Percentiles rank a stretch among this genome's conserved stretches.
These are phyloP conservation scores for Clonostachys sp. DNA, from an alignment of 2,329 filamentous ascomycete genomes.

Conservation along the genomic window DNA sequence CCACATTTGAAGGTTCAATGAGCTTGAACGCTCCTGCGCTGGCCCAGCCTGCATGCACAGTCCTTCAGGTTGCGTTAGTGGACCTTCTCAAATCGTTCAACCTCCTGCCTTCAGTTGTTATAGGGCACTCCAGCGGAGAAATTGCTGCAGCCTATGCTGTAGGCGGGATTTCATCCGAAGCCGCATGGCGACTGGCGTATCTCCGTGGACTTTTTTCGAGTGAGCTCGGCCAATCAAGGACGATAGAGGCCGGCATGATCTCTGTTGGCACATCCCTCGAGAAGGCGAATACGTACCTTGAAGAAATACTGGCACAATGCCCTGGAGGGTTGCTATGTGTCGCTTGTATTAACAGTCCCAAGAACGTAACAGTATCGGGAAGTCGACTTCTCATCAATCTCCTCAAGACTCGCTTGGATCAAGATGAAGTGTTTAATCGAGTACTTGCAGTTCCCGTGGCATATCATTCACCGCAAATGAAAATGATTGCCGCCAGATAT, in stretches of 20 bases:
- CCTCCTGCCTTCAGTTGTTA: background rate
- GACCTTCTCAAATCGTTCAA: background rate
- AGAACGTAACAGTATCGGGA: slow-evolving; percentile 5
- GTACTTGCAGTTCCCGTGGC: slow-evolving; percentile 9
- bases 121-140: background rate
- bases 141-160: slow-evolving; percentile 20
- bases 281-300: no score
- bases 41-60: background rate
- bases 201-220: slow-evolving; percentile 11
- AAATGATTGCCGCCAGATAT: slow-evolving; percentile 13
- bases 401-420: slow-evolving; percentile 1
- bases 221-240: slow-evolving; percentile 14
- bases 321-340: background rate
- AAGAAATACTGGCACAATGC: background rate
- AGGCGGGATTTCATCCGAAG: slow-evolving; percentile 24
- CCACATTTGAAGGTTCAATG: no score
- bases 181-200: slow-evolving; percentile 12
- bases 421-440: slow-evolving; percentile 3
- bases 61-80: background rate
- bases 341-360: slow-evolving; percentile 8
- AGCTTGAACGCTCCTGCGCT: no score
- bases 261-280: no score
- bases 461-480: slow-evolving; percentile 10
- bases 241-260: background rate
- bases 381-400: slow-evolving; percentile 3